Percentiles rank a stretch among this genome's conserved stretches.
Conservation (phyloP, 2,329 filamentous ascomycete genomes). For the Fusarium palustre region DNA sequence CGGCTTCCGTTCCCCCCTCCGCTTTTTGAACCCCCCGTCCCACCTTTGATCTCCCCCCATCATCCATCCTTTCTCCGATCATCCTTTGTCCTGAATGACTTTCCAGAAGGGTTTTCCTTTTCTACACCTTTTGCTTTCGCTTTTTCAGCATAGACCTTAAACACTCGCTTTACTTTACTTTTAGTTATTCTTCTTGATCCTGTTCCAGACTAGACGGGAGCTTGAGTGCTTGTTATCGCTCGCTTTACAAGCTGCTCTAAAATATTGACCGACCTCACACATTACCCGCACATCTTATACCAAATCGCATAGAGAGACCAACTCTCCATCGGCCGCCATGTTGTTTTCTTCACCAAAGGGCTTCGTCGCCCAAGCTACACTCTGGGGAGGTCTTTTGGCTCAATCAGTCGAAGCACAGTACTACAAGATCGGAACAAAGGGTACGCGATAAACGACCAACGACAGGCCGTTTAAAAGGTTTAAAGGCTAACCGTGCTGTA, state of each 20-base stretch:
- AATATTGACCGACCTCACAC: background rate
- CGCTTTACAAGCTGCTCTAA: slow-evolving; percentile 21
- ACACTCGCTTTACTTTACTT: slow-evolving; percentile 13
- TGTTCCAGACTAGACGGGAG: background rate
- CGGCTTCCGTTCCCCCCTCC: slow-evolving; percentile 12
- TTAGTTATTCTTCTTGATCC: background rate
- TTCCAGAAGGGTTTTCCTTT: background rate
- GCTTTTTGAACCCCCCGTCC: slow-evolving; percentile 12
- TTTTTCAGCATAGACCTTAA: slow-evolving; percentile 3
- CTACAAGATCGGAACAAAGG: slow-evolving; percentile 49
- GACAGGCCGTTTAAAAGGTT: rapidly evolving
- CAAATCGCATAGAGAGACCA: background rate
- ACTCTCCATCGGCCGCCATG: background rate
- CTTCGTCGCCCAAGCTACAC: slow-evolving; percentile 21
- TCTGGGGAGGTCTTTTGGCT: slow-evolving; percentile 35
- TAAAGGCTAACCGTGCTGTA: slow-evolving; percentile 30
- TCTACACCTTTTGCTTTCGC: slow-evolving; percentile 11
- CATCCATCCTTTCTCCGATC: slow-evolving; percentile 15
- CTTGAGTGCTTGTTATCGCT: slow-evolving; percentile 33
- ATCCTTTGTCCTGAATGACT: slow-evolving; percentile 18
- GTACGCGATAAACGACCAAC: slow-evolving; percentile 31
- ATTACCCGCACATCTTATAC: background rate
- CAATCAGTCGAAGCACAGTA: slow-evolving; percentile 41
- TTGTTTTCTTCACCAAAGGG: slow-evolving; percentile 17
- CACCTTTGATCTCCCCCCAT: slow-evolving; percentile 30